Evolutionary conservation across 139 green algal genomes (phyloP).

Genomic region (Chlorella sp.): DNA sequence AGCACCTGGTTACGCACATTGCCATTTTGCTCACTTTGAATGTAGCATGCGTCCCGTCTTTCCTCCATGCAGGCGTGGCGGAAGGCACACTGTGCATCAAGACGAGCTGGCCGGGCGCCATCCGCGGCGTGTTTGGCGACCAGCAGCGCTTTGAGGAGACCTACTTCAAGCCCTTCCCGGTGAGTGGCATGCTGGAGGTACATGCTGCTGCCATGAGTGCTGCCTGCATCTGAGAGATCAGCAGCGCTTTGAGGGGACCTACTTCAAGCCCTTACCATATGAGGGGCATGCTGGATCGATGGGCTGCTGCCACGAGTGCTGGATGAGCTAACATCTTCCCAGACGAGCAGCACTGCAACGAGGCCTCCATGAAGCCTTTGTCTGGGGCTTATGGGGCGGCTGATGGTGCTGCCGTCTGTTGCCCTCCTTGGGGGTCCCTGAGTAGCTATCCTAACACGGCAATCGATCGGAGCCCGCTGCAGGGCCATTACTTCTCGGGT

Average conservation of each 20-base stretch:
- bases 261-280: slow-evolving; percentile 10
- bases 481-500: slow-evolving; percentile 92
- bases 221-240: slow-evolving; percentile 74
- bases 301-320: no score
- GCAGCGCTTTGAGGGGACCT: slow-evolving; percentile 65
- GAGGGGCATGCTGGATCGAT: slow-evolving; percentile 1
- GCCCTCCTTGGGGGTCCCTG: no score
- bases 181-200: slow-evolving; percentile 12
- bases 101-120: slow-evolving; percentile 87
- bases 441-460: no score
- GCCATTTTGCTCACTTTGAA: neutral
- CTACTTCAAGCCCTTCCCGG: slow-evolving; percentile 15
- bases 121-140: slow-evolving; percentile 88
- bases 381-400: no score
- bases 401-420: no score
- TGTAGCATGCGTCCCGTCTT: neutral
- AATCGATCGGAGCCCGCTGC: no score
- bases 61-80: slow-evolving; percentile 5
- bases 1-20: no score
- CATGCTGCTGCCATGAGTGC: no score
- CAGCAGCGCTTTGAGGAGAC: slow-evolving; percentile 77
- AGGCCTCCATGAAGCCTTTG: no score
- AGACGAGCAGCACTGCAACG: no score
- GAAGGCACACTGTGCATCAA: slow-evolving; percentile 66
- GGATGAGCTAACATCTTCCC: no score